Conservation (phyloP, 1,139 yeast genomes). For the Taphrina wiesneri region DNA sequence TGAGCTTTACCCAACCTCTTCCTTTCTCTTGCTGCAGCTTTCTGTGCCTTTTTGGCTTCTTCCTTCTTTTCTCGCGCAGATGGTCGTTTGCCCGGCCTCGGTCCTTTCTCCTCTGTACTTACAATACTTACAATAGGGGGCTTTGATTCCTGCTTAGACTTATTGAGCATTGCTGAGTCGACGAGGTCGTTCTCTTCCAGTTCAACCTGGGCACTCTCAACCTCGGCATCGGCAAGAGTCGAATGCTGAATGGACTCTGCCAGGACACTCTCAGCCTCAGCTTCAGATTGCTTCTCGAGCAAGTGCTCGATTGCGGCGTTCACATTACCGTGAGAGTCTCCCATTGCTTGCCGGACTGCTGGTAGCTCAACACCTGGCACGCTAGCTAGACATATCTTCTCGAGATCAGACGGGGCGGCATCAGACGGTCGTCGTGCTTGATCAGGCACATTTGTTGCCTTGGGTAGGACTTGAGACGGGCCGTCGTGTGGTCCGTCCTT, state of each 20-base stretch:
- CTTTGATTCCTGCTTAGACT: not conserved
- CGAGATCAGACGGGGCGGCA: constrained; percentile 45
- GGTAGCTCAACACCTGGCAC: constrained; percentile 36
- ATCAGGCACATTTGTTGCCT: constrained; percentile 15
- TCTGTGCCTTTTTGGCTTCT: constrained; percentile 27
- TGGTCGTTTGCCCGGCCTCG: not conserved
- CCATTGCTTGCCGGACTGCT: constrained; percentile 35
- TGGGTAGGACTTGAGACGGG: constrained; percentile 43
- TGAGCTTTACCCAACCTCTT: constrained; percentile 4
- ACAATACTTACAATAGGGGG: not conserved
- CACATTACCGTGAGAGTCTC: constrained; percentile 24
- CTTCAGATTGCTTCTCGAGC: constrained; percentile 37
- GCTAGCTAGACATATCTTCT: constrained; percentile 42
- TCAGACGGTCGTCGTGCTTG: constrained; percentile 8
- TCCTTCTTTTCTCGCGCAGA: constrained; percentile 24
- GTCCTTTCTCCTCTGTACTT: not conserved
- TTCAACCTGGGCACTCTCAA: not conserved
- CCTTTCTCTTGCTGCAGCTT: constrained; percentile 18
- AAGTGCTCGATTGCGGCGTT: constrained; percentile 37
- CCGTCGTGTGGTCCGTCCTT: constrained; percentile 48
- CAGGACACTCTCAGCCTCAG: constrained; percentile 19
- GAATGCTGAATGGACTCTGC: not conserved
- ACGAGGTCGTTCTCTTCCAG: not conserved
- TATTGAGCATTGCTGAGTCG: not conserved
- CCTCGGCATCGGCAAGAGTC: not conserved